These are phyloP conservation scores for Hyphodiscus sp. DNA, from an alignment of 2,329 filamentous ascomycete species.

Conservation along the genomic window DNA sequence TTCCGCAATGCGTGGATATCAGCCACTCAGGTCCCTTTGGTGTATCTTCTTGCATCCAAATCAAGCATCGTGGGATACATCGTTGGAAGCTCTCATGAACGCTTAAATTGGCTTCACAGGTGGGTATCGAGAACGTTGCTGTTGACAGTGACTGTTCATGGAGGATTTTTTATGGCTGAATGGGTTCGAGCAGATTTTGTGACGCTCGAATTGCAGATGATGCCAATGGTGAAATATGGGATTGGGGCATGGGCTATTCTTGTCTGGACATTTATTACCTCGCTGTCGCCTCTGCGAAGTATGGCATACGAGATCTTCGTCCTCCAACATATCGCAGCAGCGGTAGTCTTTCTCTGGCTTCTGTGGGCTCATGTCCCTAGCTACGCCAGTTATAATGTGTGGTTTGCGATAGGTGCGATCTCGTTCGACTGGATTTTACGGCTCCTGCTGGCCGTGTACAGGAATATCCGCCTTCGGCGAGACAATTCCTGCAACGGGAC, in stretches of 20 bases:
- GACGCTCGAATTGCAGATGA: conserved; percentile 49
- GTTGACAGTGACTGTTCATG: conserved; percentile 61
- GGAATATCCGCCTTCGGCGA: conserved; percentile 41
- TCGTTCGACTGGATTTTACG: conserved; percentile 53
- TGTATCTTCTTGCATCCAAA: conserved; percentile 57
- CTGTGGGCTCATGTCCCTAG: conserved; percentile 57
- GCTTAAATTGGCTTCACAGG: conserved; percentile 66
- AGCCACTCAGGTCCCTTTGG: conserved; percentile 56
- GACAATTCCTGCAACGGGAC: conserved; percentile 12
- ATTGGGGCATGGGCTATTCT: conserved; percentile 60
- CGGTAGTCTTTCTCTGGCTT: conserved; percentile 55
- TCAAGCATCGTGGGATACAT: conserved; percentile 53
- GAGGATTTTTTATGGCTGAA: conserved; percentile 61
- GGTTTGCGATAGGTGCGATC: conserved; percentile 57
- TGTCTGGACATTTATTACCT: conserved; percentile 58
- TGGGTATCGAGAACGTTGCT: conserved; percentile 67
- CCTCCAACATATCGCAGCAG: conserved; percentile 58
- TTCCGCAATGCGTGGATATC: conserved; percentile 64
- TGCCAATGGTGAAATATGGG: conserved; percentile 61
- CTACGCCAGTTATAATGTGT: conserved; percentile 55
- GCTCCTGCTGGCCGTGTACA: conserved; percentile 39
- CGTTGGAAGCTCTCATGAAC: conserved; percentile 59
- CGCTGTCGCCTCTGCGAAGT: conserved; percentile 57
- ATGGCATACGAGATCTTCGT: conserved; percentile 65
- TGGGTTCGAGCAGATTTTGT: conserved; percentile 57